phyloP scores from a whole-genome alignment of 2,329 filamentous ascomycete species.

The Hypocrella siamensis region DNA sequence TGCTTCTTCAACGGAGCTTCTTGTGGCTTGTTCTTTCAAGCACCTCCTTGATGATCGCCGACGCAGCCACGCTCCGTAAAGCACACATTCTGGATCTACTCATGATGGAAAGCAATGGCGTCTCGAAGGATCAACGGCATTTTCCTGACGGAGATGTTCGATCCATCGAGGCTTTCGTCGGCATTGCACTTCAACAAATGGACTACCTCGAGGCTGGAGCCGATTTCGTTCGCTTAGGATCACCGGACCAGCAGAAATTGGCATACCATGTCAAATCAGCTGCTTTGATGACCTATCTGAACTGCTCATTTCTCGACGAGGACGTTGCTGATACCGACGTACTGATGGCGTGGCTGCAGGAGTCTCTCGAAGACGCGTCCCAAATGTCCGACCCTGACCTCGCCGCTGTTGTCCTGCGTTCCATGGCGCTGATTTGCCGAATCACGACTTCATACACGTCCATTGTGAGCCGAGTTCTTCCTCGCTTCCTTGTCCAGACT shows the following conservation, averaged over 20 bases:
- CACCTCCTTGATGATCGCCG: conserved; percentile 56
- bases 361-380: conserved; percentile 58
- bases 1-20: conserved; percentile 80
- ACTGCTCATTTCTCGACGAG: conserved; percentile 70
- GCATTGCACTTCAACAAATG: conserved; percentile 69
- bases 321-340: conserved; percentile 65
- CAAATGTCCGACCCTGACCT: conserved; percentile 73
- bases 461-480: conserved; percentile 61
- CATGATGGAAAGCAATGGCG: conserved; percentile 38
- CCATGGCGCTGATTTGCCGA: conserved; percentile 67
- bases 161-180: conserved; percentile 48
- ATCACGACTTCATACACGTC: conserved; percentile 59
- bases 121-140: conserved; percentile 16
- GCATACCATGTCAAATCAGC: conserved; percentile 76
- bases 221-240: conserved; percentile 71
- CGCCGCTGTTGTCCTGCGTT: conserved; percentile 63
- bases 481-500: conserved; percentile 78
- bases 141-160: conserved; percentile 35
- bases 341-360: conserved; percentile 74
- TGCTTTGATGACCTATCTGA: conserved; percentile 69
- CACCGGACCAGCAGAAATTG: conserved; percentile 71
- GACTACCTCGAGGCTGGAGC: conserved; percentile 74
- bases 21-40: conserved; percentile 70
- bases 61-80: conserved; percentile 40
- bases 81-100: conserved; percentile 60